These are phyloP conservation scores for Nannochloropsis oceanica DNA, from an alignment of 108 stramenopile genomes.

Conservation along the genomic window DNA sequence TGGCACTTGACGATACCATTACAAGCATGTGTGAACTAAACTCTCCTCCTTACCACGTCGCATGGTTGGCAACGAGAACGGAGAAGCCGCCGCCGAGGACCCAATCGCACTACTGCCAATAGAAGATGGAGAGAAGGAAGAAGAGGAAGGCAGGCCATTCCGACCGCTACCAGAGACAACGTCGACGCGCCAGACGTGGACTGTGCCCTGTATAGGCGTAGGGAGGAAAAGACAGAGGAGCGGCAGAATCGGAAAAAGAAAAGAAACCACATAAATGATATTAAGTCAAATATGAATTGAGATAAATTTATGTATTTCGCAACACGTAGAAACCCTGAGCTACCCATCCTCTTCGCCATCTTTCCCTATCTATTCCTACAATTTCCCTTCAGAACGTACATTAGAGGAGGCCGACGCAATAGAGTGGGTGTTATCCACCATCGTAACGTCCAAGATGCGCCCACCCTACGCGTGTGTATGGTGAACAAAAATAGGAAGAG, in stretches of 20 bases:
- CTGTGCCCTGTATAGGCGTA: background rate
- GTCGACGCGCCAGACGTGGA: too few relatives aligned
- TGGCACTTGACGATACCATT: background rate
- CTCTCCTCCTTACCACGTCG: too few relatives aligned
- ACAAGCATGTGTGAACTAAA: too few relatives aligned
- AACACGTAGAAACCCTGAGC: background rate
- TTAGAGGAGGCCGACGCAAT: conserved; percentile 67
- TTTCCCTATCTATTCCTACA: background rate
- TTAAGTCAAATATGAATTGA: background rate
- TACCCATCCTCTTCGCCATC: background rate
- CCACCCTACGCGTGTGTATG: background rate
- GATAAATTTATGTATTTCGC: background rate
- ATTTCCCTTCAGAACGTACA: conserved; percentile 71
- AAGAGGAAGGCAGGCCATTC: too few relatives aligned
- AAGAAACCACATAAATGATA: background rate
- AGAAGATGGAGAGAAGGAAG: too few relatives aligned
- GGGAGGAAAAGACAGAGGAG: background rate
- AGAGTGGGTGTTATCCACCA: conserved; percentile 71
- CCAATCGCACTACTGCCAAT: too few relatives aligned
- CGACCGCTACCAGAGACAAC: too few relatives aligned
- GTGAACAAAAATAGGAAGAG: too few relatives aligned
- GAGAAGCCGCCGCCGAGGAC: too few relatives aligned
- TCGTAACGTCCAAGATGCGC: conserved; percentile 60
- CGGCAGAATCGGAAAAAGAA: background rate
- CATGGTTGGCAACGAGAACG: too few relatives aligned